A percentile compares a stretch with the other conserved stretches of the same genome.
Conservation (phyloP, 768 basidiomycete species). For the Kondoa malvinella region DNA sequence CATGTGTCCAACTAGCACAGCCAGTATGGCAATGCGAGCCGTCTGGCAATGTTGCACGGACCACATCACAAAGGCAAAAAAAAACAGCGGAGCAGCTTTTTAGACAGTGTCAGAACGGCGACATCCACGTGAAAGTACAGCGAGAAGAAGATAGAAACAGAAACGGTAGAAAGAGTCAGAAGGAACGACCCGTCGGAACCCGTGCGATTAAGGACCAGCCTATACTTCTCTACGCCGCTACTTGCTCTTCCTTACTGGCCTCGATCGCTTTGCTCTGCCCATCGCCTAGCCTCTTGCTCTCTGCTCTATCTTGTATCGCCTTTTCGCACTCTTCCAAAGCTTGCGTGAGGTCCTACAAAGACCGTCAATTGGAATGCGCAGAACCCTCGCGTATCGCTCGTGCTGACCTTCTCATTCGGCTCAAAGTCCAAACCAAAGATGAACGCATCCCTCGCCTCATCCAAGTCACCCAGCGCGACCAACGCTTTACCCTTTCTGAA, state of each 20-base stretch:
- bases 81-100: too few species aligned
- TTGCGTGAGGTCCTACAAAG: constrained; percentile 8
- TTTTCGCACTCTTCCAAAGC: constrained; percentile 16
- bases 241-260: too few species aligned
- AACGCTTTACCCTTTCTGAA: constrained; percentile 86
- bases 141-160: too few species aligned
- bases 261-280: background rate
- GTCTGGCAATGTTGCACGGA: too few species aligned
- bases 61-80: too few species aligned
- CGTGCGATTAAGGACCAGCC: background rate
- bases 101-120: too few species aligned
- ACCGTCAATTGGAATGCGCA: background rate
- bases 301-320: background rate
- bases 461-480: constrained; percentile 46
- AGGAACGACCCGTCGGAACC: background rate
- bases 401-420: constrained; percentile 44
- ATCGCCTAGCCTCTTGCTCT: background rate
- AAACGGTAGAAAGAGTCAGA: too few species aligned
- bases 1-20: too few species aligned
- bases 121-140: too few species aligned
- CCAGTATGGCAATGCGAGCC: too few species aligned
- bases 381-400: background rate
- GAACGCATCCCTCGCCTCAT: constrained; percentile 68
- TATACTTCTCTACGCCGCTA: background rate
- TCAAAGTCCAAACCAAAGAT: constrained; percentile 73